Evolutionary conservation across 140 eudicot species (phyloP).

Genomic region (Erigeron philadelphicus): DNA sequence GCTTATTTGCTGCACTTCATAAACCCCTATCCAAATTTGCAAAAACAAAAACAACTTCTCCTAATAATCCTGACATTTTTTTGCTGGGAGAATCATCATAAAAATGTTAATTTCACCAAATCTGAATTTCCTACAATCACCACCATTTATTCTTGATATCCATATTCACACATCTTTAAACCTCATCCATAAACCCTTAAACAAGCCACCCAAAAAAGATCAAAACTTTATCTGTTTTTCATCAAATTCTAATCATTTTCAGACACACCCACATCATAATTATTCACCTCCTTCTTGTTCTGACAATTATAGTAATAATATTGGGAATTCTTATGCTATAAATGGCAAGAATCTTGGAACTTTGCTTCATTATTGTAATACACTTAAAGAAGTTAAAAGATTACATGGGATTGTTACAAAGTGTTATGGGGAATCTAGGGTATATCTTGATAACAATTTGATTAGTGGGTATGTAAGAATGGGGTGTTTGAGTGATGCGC

Average conservation of each 20-base stretch:
- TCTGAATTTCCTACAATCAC: conserved; percentile 19
- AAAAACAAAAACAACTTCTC: no score
- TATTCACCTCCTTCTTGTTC: conserved; percentile 16
- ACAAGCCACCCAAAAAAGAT: conserved; percentile 27
- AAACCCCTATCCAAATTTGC: no score
- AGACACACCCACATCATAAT: conserved; percentile 27
- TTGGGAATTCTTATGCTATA: not conserved
- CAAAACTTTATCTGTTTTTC: conserved; percentile 14
- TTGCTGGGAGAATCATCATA: not conserved
- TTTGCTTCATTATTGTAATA: conserved; percentile 43
- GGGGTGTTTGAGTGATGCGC: conserved; percentile 52
- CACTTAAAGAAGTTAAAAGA: conserved; percentile 32
- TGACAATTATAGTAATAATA: not conserved
- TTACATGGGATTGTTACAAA: conserved; percentile 46
- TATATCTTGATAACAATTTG: conserved; percentile 58
- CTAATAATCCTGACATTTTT: no score
- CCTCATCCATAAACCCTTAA: conserved; percentile 23
- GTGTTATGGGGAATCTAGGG: conserved; percentile 20
- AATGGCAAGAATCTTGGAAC: conserved; percentile 23
- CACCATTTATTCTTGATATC: conserved; percentile 28
- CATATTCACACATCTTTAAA: conserved; percentile 24
- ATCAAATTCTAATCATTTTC: conserved; percentile 3
- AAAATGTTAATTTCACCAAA: conserved; percentile 36
- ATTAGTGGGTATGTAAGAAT: conserved; percentile 42
- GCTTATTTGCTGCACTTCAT: no score